Base-by-base conservation (phyloP, 2,329 filamentous ascomycete species). In the Xylariaceae sp. region DNA sequence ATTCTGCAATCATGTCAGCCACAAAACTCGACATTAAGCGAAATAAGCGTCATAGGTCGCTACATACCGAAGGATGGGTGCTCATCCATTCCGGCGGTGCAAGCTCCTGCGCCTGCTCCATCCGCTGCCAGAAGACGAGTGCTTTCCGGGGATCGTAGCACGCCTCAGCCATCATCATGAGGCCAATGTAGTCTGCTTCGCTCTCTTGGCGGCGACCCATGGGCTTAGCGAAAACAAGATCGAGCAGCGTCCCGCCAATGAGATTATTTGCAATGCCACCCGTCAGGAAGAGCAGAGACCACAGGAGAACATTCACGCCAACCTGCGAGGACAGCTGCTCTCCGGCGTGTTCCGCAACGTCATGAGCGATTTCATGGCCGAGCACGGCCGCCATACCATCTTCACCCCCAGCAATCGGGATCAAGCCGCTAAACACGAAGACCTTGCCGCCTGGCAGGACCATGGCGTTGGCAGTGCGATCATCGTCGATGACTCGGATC, bases 161-260 rank as follows among this genome's bases (percentile, higher is more conserved):
- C 22, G 84, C 85, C 69, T 89, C 81, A 0, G 87, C 82, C 86
- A 91, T 91, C 77, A 91, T 87, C 77, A 91, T 82, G 32, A 91
- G 68, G 0, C 88, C 88, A 42, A 91, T 89, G 60, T 87, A 89
- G 62, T 92, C 88, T 0, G 88, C 88, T 70, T 92, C 87, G 43
- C 76, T 81, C 73, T 87, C 88, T 69, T 90, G 87, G 62, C 77
- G 78, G 43, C 88, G 74, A 42, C 80, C 82, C 65, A 87, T 87
- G 1, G 87, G 88, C 52, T 80, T 72, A 43, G 75, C 75, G 62
- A 89, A 82, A n/a, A 85, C 76, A 14, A 87, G 65, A 44, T 87
- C 77, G 27, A 87, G 69, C 18, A 85, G 47, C 62, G 77, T 68
- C 2, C 75, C 71, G 14, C 71, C 72, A 35, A 74, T 60, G 30